These are phyloP conservation scores for Fistulina hepatica DNA, from an alignment of 1,284 basidiomycete genomes.

Conservation along the genomic window DNA sequence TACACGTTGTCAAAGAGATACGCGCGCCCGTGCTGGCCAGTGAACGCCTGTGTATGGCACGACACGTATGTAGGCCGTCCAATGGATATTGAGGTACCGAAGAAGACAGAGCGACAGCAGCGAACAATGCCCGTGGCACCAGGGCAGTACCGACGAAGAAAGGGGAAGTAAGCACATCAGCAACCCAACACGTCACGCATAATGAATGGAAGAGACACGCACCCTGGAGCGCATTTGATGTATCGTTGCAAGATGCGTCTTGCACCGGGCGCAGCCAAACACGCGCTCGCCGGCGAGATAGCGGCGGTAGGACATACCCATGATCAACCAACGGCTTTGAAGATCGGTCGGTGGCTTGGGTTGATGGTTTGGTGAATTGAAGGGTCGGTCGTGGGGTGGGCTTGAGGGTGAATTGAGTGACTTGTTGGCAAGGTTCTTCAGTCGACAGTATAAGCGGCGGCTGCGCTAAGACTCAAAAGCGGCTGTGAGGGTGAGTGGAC, in stretches of 20 bases:
- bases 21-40: constrained; percentile 90
- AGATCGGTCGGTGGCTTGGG: too few relatives aligned
- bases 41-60: constrained; percentile 58
- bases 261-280: constrained; percentile 86
- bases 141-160: constrained; percentile 4
- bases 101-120: background rate
- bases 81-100: too few relatives aligned
- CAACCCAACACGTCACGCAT: background rate
- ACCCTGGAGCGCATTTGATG: constrained; percentile 90
- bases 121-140: background rate
- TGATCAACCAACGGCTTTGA: too few relatives aligned
- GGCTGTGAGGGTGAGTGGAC: too few relatives aligned
- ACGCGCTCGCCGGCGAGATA: constrained; percentile 84
- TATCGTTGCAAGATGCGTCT: constrained; percentile 87
- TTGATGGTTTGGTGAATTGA: too few relatives aligned
- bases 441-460: too few relatives aligned
- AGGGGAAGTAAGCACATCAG: constrained; percentile 7
- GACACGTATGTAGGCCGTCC: too few relatives aligned
- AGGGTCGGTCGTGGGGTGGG: too few relatives aligned
- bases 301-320: constrained; percentile 84
- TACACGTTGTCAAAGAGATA: constrained; percentile 90
- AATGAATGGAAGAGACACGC: constrained; percentile 18
- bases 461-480: too few relatives aligned
- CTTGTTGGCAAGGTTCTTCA: too few relatives aligned
- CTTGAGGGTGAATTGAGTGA: too few relatives aligned